Conservation (phyloP, 2,329 filamentous ascomycete species). For the Amesomyces nigricolor region DNA sequence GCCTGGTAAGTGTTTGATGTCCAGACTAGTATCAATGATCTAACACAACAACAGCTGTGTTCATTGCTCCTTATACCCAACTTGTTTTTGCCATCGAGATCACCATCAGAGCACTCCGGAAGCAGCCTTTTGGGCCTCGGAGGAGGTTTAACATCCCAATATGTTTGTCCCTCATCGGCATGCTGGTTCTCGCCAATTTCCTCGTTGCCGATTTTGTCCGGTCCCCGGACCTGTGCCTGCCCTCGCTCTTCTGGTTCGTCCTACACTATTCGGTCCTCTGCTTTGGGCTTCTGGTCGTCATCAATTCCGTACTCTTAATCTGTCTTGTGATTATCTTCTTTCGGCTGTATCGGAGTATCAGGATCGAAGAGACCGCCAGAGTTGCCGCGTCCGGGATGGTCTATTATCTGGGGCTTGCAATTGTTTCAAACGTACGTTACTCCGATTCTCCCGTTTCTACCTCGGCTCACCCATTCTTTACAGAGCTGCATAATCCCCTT, state of each 20-base stretch:
- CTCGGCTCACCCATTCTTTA: slow-evolving; percentile 16
- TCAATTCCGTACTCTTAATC: slow-evolving; percentile 46
- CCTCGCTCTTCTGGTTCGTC: slow-evolving; percentile 63
- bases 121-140: slow-evolving; percentile 51
- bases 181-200: slow-evolving; percentile 51
- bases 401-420: slow-evolving; percentile 56
- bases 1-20: slow-evolving; percentile 41
- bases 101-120: slow-evolving; percentile 48
- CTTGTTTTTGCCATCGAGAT: slow-evolving; percentile 60
- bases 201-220: slow-evolving; percentile 51
- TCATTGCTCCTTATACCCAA: slow-evolving; percentile 61
- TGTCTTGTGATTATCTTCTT: slow-evolving; percentile 51
- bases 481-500: slow-evolving; percentile 58
- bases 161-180: slow-evolving; percentile 47
- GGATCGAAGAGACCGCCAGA: slow-evolving; percentile 54
- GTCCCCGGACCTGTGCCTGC: slow-evolving; percentile 58
- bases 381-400: slow-evolving; percentile 63
- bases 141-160: slow-evolving; percentile 55
- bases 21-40: neutral
- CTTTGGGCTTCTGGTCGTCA: slow-evolving; percentile 47
- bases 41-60: slow-evolving; percentile 46
- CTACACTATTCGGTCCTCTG: slow-evolving; percentile 53
- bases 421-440: slow-evolving; percentile 51
- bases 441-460: neutral
- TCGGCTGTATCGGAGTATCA: slow-evolving; percentile 48